A percentile compares a stretch with the other conserved stretches of the same genome.
Conservation (phyloP, 768 basidiomycete genomes). For the Xerocomellus chrysenteron region DNA sequence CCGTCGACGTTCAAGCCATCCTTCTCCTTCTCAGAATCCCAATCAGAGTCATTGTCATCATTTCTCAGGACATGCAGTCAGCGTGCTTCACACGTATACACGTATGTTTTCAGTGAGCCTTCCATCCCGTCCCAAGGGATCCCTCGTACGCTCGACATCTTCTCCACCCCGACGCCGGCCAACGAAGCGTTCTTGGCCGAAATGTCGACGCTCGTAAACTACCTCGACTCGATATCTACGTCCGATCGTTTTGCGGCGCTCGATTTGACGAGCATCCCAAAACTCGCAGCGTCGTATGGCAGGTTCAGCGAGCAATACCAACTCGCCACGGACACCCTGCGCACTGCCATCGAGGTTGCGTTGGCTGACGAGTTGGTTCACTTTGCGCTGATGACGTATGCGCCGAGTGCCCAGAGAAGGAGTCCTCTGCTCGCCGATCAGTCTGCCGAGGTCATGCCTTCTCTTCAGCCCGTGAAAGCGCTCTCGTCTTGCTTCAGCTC, state of each 20-base stretch:
- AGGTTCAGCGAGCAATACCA: constrained; percentile 54
- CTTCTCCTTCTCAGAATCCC: constrained; percentile 40
- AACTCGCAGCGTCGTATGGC: constrained; percentile 49
- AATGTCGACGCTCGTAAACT: constrained; percentile 49
- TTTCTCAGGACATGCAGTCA: constrained; percentile 58
- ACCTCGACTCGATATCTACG: constrained; percentile 36
- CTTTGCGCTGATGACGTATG: constrained; percentile 55
- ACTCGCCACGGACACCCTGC: constrained; percentile 45
- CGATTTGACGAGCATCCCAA: constrained; percentile 51
- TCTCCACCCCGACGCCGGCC: constrained; percentile 40
- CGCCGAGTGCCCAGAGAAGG: constrained; percentile 38
- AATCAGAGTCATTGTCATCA: constrained; percentile 40
- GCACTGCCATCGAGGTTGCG: constrained; percentile 45
- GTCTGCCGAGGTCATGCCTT: constrained; percentile 36
- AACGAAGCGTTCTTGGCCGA: constrained; percentile 41
- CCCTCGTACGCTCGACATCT: constrained; percentile 40
- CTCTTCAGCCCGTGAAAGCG: constrained; percentile 55
- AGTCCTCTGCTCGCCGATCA: constrained; percentile 43
- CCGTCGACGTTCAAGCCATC: constrained; percentile 50
- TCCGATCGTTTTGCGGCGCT: constrained; percentile 62
- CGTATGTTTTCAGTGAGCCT: constrained; percentile 47
- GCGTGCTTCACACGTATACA: constrained; percentile 57
- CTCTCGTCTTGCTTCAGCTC: constrained; percentile 63
- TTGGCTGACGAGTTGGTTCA: constrained; percentile 39
- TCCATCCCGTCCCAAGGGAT: constrained; percentile 30